Percentiles rank a stretch among this genome's conserved stretches.
Evolutionary conservation across 129 eudicot genomes (phyloP).

Genomic region (Dittrichia graveolens): DNA sequence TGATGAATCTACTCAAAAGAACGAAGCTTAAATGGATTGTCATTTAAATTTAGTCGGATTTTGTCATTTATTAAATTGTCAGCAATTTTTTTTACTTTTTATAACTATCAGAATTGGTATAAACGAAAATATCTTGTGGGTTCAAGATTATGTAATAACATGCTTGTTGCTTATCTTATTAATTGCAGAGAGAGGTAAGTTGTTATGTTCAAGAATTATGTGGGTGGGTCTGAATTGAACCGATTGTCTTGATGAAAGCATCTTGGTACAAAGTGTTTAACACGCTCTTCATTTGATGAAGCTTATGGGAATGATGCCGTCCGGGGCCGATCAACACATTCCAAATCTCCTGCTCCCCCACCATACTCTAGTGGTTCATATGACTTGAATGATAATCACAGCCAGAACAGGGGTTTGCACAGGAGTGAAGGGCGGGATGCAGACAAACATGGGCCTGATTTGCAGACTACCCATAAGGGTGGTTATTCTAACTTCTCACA

Average conservation of each 20-base stretch:
- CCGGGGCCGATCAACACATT: slow-evolving; percentile 66
- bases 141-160: slow-evolving; percentile 28
- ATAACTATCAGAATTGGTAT: too few species aligned
- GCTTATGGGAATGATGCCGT: slow-evolving; percentile 90
- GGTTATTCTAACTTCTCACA: slow-evolving; percentile 50
- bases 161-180: slow-evolving; percentile 49
- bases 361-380: slow-evolving; percentile 54
- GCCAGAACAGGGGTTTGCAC: slow-evolving; percentile 51
- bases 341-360: slow-evolving; percentile 68
- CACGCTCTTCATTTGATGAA: slow-evolving; percentile 85
- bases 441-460: slow-evolving; percentile 51
- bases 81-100: too few species aligned
- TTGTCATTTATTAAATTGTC: too few species aligned
- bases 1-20: too few species aligned
- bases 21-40: too few species aligned
- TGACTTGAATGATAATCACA: slow-evolving; percentile 55
- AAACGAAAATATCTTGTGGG: background rate
- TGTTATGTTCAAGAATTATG: slow-evolving; percentile 70
- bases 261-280: slow-evolving; percentile 68
- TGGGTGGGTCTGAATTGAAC: slow-evolving; percentile 65
- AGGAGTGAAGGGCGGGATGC: slow-evolving; percentile 57
- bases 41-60: too few species aligned
- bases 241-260: slow-evolving; percentile 59
- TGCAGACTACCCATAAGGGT: slow-evolving; percentile 48
- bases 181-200: slow-evolving; percentile 98